These are phyloP conservation scores for Aspergillus nanangensis DNA, from an alignment of 495 filamentous ascomycete genomes.

Conservation along the genomic window DNA sequence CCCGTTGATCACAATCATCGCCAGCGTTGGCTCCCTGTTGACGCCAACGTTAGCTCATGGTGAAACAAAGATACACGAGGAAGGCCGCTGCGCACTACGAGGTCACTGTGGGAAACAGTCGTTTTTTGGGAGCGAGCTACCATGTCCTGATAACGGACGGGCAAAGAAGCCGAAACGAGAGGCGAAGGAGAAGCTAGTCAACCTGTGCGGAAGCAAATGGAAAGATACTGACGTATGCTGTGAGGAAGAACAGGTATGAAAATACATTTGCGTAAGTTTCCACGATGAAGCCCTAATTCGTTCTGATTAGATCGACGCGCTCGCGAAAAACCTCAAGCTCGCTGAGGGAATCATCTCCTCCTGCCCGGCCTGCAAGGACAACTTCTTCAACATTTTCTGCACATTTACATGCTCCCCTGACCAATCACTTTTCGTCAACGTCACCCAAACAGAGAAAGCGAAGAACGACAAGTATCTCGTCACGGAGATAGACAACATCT, in stretches of 20 bases:
- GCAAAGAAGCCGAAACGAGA: conserved; percentile 68
- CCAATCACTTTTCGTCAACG: conserved; percentile 92
- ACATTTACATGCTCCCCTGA: conserved; percentile 96
- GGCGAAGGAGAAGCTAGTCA: conserved; percentile 70
- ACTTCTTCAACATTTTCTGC: conserved; percentile 98
- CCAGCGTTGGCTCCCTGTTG: conserved; percentile 27
- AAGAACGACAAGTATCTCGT: conserved; percentile 68
- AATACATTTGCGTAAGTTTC: not conserved
- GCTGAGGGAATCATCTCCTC: conserved; percentile 83
- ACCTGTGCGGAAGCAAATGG: conserved; percentile 86
- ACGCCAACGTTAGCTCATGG: conserved; percentile 27
- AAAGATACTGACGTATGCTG: conserved; percentile 79
- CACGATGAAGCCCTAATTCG: not conserved
- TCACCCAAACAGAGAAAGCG: conserved; percentile 66
- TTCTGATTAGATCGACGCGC: conserved; percentile 59
- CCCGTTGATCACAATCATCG: conserved; percentile 22
- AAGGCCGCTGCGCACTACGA: conserved; percentile 85
- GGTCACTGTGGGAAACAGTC: conserved; percentile 87
- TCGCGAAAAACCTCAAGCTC: conserved; percentile 77
- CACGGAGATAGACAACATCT: conserved; percentile 85
- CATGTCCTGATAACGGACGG: conserved; percentile 87
- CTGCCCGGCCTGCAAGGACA: conserved; percentile 92
- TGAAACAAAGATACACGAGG: conserved; percentile 68
- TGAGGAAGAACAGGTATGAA: conserved; percentile 66
- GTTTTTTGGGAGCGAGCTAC: conserved; percentile 81